Evolutionary conservation across 768 basidiomycete species (phyloP).

Genomic region (Phaffia tasmanica): DNA sequence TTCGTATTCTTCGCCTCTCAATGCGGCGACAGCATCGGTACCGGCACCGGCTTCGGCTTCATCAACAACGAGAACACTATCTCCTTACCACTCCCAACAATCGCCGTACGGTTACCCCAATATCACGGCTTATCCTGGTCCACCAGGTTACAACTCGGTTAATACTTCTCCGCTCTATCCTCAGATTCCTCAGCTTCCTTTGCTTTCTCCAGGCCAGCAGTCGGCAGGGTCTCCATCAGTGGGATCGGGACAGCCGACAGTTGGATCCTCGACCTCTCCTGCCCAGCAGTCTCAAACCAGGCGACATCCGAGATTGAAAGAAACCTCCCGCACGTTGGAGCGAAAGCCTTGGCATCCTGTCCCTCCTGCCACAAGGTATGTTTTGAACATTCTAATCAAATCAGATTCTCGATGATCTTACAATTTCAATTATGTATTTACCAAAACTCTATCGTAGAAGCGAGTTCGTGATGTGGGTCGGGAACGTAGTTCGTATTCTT

Average conservation of each 20-base stretch:
- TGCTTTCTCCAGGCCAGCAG: neutral
- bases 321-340: neutral
- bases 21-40: neutral
- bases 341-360: constrained; percentile 24
- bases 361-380: constrained; percentile 7
- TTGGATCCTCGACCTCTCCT: neutral
- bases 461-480: no score
- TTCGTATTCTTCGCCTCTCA: neutral
- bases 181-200: neutral
- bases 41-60: no score
- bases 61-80: no score
- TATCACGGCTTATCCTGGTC: neutral
- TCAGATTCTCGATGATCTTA: neutral
- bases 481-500: neutral
- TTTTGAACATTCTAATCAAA: constrained; percentile 10
- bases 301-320: no score
- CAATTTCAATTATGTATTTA: neutral
- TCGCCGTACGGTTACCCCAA: neutral
- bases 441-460: no score
- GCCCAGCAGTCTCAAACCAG: neutral
- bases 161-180: neutral
- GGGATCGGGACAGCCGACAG: no score
- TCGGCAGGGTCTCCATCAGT: neutral
- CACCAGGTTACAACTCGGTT: neutral
- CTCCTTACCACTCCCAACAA: no score